A percentile compares a stretch with the other conserved stretches of the same genome.
phyloP scores from a whole-genome alignment of 2,329 filamentous ascomycete genomes.

The Tolypocladium nubicola region DNA sequence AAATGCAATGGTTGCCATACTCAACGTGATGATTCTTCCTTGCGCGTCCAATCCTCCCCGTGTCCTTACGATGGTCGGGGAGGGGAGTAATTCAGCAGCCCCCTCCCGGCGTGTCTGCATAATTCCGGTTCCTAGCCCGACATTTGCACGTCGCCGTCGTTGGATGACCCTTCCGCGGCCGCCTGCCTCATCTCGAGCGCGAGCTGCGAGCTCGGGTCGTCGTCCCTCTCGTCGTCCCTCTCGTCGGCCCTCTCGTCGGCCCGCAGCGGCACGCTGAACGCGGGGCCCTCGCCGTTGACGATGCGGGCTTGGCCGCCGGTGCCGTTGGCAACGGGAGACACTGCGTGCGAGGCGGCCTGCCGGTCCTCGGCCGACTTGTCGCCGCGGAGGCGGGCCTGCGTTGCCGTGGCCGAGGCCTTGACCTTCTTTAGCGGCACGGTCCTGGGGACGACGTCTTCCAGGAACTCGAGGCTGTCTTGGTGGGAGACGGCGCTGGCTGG shows the following conservation, averaged over 20 bases:
- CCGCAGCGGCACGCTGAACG: slow-evolving; percentile 11
- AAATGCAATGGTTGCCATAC: neutral
- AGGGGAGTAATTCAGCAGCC: neutral
- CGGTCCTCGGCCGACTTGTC: slow-evolving; percentile 25
- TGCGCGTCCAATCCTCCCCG: neutral
- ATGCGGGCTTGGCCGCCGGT: slow-evolving; percentile 17
- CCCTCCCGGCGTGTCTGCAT: neutral
- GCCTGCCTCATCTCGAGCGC: slow-evolving; percentile 44
- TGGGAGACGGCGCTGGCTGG: slow-evolving; percentile 74
- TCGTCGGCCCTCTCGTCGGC: slow-evolving; percentile 20
- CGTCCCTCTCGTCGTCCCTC: slow-evolving; percentile 18
- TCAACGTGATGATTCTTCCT: neutral
- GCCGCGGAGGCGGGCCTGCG: slow-evolving; percentile 31
- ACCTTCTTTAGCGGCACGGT: slow-evolving; percentile 72
- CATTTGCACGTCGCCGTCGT: slow-evolving; percentile 50
- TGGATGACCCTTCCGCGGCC: slow-evolving; percentile 11
- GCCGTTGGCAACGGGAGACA: slow-evolving; percentile 15
- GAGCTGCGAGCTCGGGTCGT: slow-evolving; percentile 42
- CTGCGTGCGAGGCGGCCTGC: slow-evolving; percentile 6
- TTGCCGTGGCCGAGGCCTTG: slow-evolving; percentile 50
- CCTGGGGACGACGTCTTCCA: slow-evolving; percentile 81
- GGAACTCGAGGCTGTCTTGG: slow-evolving; percentile 89
- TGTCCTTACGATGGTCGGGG: neutral
- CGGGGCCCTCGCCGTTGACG: slow-evolving; percentile 16
- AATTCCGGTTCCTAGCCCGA: slow-evolving; percentile 26